phyloP scores from a whole-genome alignment of 768 basidiomycete genomes.

The Nidularia sp. region DNA sequence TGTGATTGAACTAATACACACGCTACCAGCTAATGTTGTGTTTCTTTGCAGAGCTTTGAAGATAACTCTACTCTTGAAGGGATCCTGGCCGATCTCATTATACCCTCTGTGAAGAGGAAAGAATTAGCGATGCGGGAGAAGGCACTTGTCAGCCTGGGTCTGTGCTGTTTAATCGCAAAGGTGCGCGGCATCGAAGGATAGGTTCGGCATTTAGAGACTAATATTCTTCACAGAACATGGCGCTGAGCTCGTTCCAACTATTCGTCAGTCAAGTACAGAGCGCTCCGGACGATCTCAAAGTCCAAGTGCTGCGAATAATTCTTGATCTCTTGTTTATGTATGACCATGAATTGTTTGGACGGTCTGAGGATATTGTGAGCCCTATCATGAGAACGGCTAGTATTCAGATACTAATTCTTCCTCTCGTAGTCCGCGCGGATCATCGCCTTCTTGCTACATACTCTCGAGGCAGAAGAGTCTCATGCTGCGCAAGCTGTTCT shows the following conservation, averaged over 20 bases:
- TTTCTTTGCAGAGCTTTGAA: slow-evolving; percentile 59
- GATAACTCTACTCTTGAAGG: slow-evolving; percentile 80
- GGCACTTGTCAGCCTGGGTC: slow-evolving; percentile 73
- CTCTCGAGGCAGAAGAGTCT: slow-evolving; percentile 65
- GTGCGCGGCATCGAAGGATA: slow-evolving; percentile 20
- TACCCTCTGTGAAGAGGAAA: slow-evolving; percentile 87
- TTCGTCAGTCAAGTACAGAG: slow-evolving; percentile 80
- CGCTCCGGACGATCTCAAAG: slow-evolving; percentile 71
- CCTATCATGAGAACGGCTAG: background rate
- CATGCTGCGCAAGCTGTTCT: slow-evolving; percentile 73
- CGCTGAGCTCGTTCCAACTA: slow-evolving; percentile 68
- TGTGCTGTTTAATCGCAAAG: slow-evolving; percentile 84
- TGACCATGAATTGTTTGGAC: slow-evolving; percentile 70
- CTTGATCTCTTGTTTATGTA: slow-evolving; percentile 92
- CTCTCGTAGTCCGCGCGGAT: slow-evolving; percentile 30
- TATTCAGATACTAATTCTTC: background rate
- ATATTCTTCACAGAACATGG: slow-evolving; percentile 45
- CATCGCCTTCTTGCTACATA: slow-evolving; percentile 42
- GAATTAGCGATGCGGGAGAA: slow-evolving; percentile 78
- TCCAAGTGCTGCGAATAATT: slow-evolving; percentile 78
- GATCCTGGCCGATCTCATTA: slow-evolving; percentile 79
- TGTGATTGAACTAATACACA: slow-evolving; percentile 22
- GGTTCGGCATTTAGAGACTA: background rate
- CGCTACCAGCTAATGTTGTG: slow-evolving; percentile 10
- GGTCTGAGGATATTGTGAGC: slow-evolving; percentile 39